Base-by-base conservation (phyloP, 768 basidiomycete genomes). In the Collybiopsis luxurians region DNA sequence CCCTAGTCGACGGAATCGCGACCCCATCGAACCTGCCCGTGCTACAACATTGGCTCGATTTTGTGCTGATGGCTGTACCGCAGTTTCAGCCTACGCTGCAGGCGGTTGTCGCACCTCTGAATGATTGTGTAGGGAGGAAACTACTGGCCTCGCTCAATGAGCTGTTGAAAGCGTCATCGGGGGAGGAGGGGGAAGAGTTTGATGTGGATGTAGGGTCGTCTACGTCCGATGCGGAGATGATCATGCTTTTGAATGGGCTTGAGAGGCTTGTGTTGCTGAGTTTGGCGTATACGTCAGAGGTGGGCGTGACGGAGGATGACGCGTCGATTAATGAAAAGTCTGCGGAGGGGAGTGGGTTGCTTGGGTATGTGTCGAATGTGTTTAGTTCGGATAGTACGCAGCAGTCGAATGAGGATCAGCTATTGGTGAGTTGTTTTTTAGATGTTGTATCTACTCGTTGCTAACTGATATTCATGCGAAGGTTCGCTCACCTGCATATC, bases 31-130 rank as follows among this genome's bases (percentile, higher is more conserved):
- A 96, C 71, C 83, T 87, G 27, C 80, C 92, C 1, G 81, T 96
- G 24, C 69, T 96, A 28, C 95, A 97, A 65, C 92, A 97, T 63
- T 98, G 96, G 96, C 78, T 98, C 26, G 96, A 98, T 67, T 98
- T 99, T 68, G 79, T 98, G 58, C 80, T 96, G 53, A 91, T 92
- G 86, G 91, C 93, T 1, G 74, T 95, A 17, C 87, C 92, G 3
- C 91, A 93, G 62, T 91, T 94, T 66, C 88, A 89, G 57, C 85
- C 86, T 19, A 75, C 82, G 2, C 73, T 92, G 1, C 83, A 87
- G 51, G 75, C 79, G 10, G 79, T 87, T 34, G 76, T 96, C 23
- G 73, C 81, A 2, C 87, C 93, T 2, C 76, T 98, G 27, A 86
- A 82, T 59, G 92, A 92, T 58, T 89, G 90, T 63, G 67, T 96